Base-by-base conservation (phyloP, 495 filamentous ascomycete species). In the Cercophora scortea region DNA sequence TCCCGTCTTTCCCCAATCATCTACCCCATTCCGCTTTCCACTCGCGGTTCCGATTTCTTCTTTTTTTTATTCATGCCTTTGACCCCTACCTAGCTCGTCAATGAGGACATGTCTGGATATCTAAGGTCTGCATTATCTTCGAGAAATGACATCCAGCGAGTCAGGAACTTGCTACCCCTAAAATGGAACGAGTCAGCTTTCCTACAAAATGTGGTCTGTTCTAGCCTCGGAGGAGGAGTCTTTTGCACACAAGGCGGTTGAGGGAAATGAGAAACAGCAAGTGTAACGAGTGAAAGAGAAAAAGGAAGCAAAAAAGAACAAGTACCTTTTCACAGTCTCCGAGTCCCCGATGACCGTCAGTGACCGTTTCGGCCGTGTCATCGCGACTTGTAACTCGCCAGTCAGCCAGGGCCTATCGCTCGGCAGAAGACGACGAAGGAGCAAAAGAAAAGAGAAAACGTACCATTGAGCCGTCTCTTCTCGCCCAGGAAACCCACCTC, bases 401-500 rank as follows among this genome's bases (percentile, higher is more conserved):
- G 16, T 32, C 18, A 50, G 10, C 33, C 7, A 45, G 18, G 25
- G 2, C 5, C 25, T 25, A 5, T 25, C 5, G 5, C 25, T 25
- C 5, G 2, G 25, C 25, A 25, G 25, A 25, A 52, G 36, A 56
- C 41, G 47, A 38, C n/a, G n/a, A n/a, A n/a, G n/a, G n/a, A n/a
- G n/a, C n/a, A 10, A 39, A 39, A 38, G 47, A 49, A 44, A 18
- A n/a, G 17, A 38, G 45, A 15, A 39, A 13, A 71, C 79, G 70
- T 62, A 91, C 89, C 93, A 67, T 99, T 99, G 54, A 97, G 66
- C 46, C 93, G 77, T 47, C 93, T 75, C 71, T 90, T 92, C 72
- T 99, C 93, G n/a, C 81, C 88, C 46, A 99, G 71, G 63, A 99
- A 98, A 12, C 93, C 93, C 10, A 95, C 90, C 68, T 96, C 90